Evolutionary conservation across 805 yeast genomes (phyloP), one percentile per base, ranked within the genome.

Genomic region (Pichia thaimueangensis): DNA sequence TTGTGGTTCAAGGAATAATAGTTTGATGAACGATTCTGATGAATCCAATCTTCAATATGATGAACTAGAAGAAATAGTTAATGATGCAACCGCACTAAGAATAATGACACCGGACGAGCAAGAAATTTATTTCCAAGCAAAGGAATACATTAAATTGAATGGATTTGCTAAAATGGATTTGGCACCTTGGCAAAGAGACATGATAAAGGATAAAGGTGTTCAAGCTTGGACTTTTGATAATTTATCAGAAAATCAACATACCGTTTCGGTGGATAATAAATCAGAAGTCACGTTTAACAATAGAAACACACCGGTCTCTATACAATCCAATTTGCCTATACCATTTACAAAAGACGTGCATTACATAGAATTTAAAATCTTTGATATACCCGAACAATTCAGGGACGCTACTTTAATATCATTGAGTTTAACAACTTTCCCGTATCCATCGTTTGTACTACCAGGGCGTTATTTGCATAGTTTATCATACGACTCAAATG

Each of bases 381-480:
- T 78, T 62, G 87, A 82, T 30, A 55, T 80, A 20, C 78, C 80
- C 8, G 69, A 75, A 41, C 78, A 83, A 1, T 30, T 27, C 11
- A 32, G 30, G 6, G 38, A 68, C 3, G 65, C 65, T 12, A 76
- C 82, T 10, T 43, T 64, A 0, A 67, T 91, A 1, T 77, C 95
- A 0, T 69, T 93, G 16, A 98, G 98, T 0, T 56, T 93, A 3
- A 73, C 89, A 0, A 77, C 94, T 0, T 76, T 79, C 48, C 98
- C 98, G 6, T 93, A 93, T 56, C 98, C 98, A 2, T 79, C 82
- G 63, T 93, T 93, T 63, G 70, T 97, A 51, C 67, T 93, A 30
- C 97, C 98, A 0, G 98, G 98, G 0, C 75, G 93, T 56, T 95
- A 88, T 54, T 73, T 81, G 33, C 82, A 79, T 59, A 86, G 96